A percentile compares a stretch with the other conserved stretches of the same genome.
These are phyloP conservation scores for Phytopythium aichiense DNA, from an alignment of 352 stramenopile genomes.

Conservation along the genomic window DNA sequence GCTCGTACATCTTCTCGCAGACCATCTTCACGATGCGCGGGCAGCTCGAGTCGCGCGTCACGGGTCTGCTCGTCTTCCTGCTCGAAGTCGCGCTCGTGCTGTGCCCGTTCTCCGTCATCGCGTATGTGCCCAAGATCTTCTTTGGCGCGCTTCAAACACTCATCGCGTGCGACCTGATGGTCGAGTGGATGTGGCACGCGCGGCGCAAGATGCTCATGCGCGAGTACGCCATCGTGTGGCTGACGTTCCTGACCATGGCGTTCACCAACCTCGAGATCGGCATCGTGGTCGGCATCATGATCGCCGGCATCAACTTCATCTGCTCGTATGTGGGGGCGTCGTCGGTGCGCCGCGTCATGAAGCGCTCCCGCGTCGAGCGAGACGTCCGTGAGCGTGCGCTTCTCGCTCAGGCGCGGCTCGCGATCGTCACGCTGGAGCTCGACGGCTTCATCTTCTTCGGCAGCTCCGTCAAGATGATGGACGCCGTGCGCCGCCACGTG, in stretches of 20 bases:
- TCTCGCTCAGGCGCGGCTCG: conserved; percentile 63
- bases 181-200: conserved; percentile 93
- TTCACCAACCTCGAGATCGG: conserved; percentile 93
- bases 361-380: conserved; percentile 76
- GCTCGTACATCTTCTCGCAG: conserved; percentile 99
- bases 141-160: conserved; percentile 96
- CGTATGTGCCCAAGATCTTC: conserved; percentile 96
- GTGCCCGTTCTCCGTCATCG: conserved; percentile 92
- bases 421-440: conserved; percentile 85
- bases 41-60: conserved; percentile 67
- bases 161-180: conserved; percentile 96
- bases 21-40: conserved; percentile 89
- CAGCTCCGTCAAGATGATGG: conserved; percentile 84
- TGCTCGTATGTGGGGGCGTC: conserved; percentile 71
- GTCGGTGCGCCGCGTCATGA: conserved; percentile 75
- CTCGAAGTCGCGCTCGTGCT: conserved; percentile 78
- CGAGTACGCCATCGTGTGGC: conserved; percentile 93
- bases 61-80: conserved; percentile 71
- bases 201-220: conserved; percentile 80
- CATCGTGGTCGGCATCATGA: conserved; percentile 91
- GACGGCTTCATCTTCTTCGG: conserved; percentile 89
- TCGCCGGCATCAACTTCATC: conserved; percentile 89
- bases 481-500: conserved; percentile 81
- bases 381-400: conserved; percentile 70
- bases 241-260: conserved; percentile 94